A percentile compares a stretch with the other conserved stretches of the same genome.
phyloP scores from a whole-genome alignment of 2,329 filamentous ascomycete species.

The Colletotrichum eremochloae region DNA sequence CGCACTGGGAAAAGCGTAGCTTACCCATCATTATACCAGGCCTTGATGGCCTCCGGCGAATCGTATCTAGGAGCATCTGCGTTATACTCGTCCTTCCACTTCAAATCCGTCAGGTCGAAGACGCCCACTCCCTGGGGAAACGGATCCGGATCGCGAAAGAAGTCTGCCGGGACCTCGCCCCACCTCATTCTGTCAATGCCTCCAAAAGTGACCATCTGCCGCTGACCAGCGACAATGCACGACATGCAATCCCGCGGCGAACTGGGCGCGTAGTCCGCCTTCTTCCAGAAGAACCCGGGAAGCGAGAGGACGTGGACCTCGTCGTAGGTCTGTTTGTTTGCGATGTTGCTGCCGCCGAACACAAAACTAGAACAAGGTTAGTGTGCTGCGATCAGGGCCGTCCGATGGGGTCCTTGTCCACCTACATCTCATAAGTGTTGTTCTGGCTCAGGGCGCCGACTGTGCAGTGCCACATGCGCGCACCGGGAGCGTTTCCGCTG shows the following conservation, averaged over 20 bases:
- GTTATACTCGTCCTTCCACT: slow-evolving; percentile 40
- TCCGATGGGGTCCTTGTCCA: background rate
- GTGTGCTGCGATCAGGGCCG: background rate
- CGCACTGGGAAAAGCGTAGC: background rate
- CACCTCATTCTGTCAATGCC: slow-evolving; percentile 19
- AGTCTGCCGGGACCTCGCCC: background rate
- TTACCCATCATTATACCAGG: slow-evolving; percentile 41
- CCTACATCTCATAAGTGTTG: slow-evolving; percentile 43
- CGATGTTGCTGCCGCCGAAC: slow-evolving; percentile 38
- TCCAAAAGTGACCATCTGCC: slow-evolving; percentile 43
- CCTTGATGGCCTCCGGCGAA: slow-evolving; percentile 27
- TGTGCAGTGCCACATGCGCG: slow-evolving; percentile 37
- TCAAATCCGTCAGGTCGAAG: slow-evolving; percentile 40
- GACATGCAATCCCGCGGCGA: slow-evolving; percentile 30
- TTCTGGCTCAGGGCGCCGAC: slow-evolving; percentile 35
- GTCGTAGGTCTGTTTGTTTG: slow-evolving; percentile 11
- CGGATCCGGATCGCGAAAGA: slow-evolving; percentile 31
- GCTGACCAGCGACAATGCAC: slow-evolving; percentile 39
- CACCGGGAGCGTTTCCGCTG: slow-evolving; percentile 33
- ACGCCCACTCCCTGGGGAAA: slow-evolving; percentile 40
- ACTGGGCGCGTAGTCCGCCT: slow-evolving; percentile 34
- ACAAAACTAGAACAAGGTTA: slow-evolving; percentile 35
- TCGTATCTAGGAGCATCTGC: slow-evolving; percentile 35
- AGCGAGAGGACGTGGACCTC: slow-evolving; percentile 42
- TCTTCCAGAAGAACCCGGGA: slow-evolving; percentile 43